Evolutionary conservation across 805 yeast genomes (phyloP).

Genomic region (Candida arabinofermentans): DNA sequence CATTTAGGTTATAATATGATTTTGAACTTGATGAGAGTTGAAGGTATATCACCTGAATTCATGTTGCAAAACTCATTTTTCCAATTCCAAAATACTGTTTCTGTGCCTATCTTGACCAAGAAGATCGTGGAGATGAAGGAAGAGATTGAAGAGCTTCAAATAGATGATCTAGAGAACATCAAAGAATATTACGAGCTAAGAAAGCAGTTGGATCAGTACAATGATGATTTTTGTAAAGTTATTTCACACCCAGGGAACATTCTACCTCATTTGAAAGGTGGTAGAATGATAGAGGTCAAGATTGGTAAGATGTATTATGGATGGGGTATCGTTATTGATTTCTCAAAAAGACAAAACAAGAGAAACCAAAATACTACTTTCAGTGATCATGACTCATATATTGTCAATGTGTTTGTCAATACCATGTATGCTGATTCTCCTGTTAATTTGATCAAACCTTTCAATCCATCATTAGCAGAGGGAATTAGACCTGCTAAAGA

Average conservation of each 20-base stretch:
- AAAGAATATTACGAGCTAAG: conserved; percentile 81
- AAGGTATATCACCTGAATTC: conserved; percentile 96
- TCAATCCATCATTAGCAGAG: conserved; percentile 74
- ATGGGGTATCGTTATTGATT: conserved; percentile 91
- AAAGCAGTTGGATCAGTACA: conserved; percentile 65
- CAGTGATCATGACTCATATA: conserved; percentile 84
- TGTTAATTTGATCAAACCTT: conserved; percentile 71
- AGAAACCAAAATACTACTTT: conserved; percentile 53
- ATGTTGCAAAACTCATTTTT: conserved; percentile 92
- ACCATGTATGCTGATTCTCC: conserved; percentile 82
- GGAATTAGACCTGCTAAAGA: conserved; percentile 82
- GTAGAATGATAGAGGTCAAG: conserved; percentile 72
- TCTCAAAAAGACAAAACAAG: conserved; percentile 59
- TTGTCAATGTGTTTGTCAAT: conserved; percentile 79
- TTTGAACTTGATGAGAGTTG: conserved; percentile 91
- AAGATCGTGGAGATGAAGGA: conserved; percentile 52
- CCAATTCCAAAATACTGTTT: conserved; percentile 90
- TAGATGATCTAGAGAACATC: conserved; percentile 73
- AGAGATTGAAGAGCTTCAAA: conserved; percentile 43
- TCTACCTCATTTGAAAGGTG: conserved; percentile 81
- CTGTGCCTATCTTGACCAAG: conserved; percentile 81
- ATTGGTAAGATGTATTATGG: conserved; percentile 72
- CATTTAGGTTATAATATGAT: conserved; percentile 98
- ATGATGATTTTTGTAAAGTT: conserved; percentile 72
- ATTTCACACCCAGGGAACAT: conserved; percentile 89